These are phyloP conservation scores for Solidago caesia DNA, from an alignment of 129 eudicot genomes.

Conservation along the genomic window DNA sequence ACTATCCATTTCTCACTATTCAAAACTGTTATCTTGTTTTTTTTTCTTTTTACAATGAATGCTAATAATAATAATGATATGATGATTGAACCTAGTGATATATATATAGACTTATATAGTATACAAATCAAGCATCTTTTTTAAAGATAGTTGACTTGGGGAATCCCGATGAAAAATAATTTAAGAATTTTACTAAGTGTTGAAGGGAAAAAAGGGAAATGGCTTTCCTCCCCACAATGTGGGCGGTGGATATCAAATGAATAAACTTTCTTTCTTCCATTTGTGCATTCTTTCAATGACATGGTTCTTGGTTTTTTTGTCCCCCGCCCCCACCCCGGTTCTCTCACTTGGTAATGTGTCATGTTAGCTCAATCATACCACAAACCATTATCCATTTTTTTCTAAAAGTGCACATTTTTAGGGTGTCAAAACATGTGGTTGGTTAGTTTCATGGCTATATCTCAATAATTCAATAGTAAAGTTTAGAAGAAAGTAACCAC, in stretches of 20 bases:
- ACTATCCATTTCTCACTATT: constrained; percentile 43
- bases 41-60: not conserved
- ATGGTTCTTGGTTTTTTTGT: constrained; percentile 52
- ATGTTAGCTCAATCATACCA: constrained; percentile 27
- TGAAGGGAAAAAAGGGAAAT: constrained; percentile 28
- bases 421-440: constrained; percentile 39
- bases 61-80: not conserved
- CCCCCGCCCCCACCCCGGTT: constrained; percentile 18
- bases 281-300: constrained; percentile 35
- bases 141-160: constrained; percentile 54
- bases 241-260: constrained; percentile 47
- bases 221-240: constrained; percentile 37
- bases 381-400: constrained; percentile 1
- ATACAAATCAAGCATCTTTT: constrained; percentile 25
- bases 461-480: not conserved
- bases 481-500: constrained; percentile 28
- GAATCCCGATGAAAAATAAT: constrained; percentile 40
- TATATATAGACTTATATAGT: constrained; percentile 32
- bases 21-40: not conserved
- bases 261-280: constrained; percentile 22
- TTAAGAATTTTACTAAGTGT: constrained; percentile 36
- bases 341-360: constrained; percentile 8
- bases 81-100: constrained; percentile 23
- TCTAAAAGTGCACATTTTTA: no score
- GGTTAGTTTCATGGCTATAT: constrained; percentile 19